phyloP scores from a whole-genome alignment of 306 rosid genomes.

The Sindora glabra region DNA sequence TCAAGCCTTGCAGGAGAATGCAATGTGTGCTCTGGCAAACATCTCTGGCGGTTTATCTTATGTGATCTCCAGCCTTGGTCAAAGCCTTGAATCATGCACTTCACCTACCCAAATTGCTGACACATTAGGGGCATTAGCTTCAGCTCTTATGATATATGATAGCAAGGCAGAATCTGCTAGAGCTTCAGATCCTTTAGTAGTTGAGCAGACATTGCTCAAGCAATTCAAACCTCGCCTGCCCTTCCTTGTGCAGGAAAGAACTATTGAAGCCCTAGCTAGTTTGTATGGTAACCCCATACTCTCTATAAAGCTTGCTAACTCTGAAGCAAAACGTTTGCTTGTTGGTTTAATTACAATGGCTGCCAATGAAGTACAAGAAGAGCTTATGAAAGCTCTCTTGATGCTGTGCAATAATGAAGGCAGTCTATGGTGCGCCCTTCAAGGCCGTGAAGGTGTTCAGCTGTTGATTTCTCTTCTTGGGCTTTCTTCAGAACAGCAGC shows the following conservation, averaged over 20 bases:
- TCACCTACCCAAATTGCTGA: constrained; percentile 85
- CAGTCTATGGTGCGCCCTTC: constrained; percentile 87
- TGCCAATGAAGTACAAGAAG: constrained; percentile 80
- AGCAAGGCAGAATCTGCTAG: constrained; percentile 71
- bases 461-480: constrained; percentile 92
- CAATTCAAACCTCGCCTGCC: constrained; percentile 68
- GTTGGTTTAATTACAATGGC: constrained; percentile 99
- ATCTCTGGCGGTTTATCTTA: constrained; percentile 96
- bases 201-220: constrained; percentile 77
- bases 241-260: constrained; percentile 93
- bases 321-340: constrained; percentile 87
- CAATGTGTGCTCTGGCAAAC: constrained; percentile 98
- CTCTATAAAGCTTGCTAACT: constrained; percentile 61
- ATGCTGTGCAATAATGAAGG: constrained; percentile 72
- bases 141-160: constrained; percentile 98
- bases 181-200: constrained; percentile 70
- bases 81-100: constrained; percentile 96
- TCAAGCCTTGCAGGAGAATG: constrained; percentile 96
- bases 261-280: constrained; percentile 94
- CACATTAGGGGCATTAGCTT: constrained; percentile 95
- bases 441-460: constrained; percentile 96
- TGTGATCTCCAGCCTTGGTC: constrained; percentile 95
- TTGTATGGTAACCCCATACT: constrained; percentile 78
- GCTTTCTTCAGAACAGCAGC: constrained; percentile 97
- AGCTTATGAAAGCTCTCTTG: constrained; percentile 77